Base-by-base conservation (phyloP, 106 monocot species). In the Allium sativum region DNA sequence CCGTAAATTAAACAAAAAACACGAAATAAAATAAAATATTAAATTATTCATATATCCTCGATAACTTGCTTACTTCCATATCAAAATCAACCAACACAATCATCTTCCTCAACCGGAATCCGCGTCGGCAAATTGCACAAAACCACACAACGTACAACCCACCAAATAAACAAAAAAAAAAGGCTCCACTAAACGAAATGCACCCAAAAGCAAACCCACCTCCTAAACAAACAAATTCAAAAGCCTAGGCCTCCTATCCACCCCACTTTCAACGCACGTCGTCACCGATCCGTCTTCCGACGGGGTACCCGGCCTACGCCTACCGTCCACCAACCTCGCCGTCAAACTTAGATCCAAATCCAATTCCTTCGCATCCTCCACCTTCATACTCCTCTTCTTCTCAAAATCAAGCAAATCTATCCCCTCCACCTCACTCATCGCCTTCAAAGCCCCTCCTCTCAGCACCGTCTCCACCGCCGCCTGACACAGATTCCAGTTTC, bases 401-500 rank as follows among this genome's bases (percentile, higher is more conserved):
- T 52, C 19, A 12, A 45, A 18, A 14, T 31, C 12, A 8, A 18
- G 5, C 22, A 9, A 12, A 16, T 10, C 53, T 21, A 15, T 43
- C 42, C 44, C 51, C 50, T 55, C 40, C 8, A 68, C 50, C 2
- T 72, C 74, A 17, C 74, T 64, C 21, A 82, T 22, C 42, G 89
- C 76, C 9, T 67, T 44, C 73, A 88, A 68, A 5, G 71, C 51
- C 18, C 85, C 85, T 21, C 93, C 93, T 44, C 80, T 73, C 51
- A 93, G 78, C 12, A 93, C 85, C 14, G 80, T 78, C 54, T 89
- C 83, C 17, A 93, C 93, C 45, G 93, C 93, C 45, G 68, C 70
- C 69, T 85, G 80, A 72, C 93, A 93, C 18, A 89, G 73, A 53
- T 83, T 62, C 93, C 93, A 93, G 52, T 78, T 80, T 7, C 89